These are phyloP conservation scores for Rhododendron molle DNA, from an alignment of 148 eudicot species.

Conservation along the genomic window DNA sequence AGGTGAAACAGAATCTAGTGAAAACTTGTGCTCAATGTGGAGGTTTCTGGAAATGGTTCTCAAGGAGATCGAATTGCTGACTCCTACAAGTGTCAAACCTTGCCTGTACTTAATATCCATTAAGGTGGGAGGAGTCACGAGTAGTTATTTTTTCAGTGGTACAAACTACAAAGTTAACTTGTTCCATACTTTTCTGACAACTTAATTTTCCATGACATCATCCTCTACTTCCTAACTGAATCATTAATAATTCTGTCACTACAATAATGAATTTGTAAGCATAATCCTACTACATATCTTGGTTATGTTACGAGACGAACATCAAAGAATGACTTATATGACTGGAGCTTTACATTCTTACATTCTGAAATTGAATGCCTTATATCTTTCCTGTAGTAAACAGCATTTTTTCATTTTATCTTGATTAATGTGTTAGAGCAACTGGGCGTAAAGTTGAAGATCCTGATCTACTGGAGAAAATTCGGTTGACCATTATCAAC, in stretches of 20 bases:
- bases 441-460: conserved; percentile 91
- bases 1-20: background rate
- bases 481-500: conserved; percentile 83
- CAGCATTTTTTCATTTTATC: background rate
- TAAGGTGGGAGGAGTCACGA: background rate
- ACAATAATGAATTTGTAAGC: background rate
- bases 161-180: background rate
- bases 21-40: background rate
- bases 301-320: background rate
- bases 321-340: background rate
- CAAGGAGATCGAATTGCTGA: background rate
- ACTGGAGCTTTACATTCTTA: background rate
- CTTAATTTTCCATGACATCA: background rate
- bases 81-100: background rate
- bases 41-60: background rate
- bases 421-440: conserved; percentile 32
- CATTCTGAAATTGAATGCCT: background rate
- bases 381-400: background rate
- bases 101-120: background rate
- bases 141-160: background rate
- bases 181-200: background rate
- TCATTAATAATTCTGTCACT: background rate
- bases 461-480: conserved; percentile 87
- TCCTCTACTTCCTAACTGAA: background rate
- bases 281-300: background rate